Percentiles rank a stretch among this genome's conserved stretches.
Conservation (phyloP, 257 asterid genomes). For the Solanum lycopersicoides region DNA sequence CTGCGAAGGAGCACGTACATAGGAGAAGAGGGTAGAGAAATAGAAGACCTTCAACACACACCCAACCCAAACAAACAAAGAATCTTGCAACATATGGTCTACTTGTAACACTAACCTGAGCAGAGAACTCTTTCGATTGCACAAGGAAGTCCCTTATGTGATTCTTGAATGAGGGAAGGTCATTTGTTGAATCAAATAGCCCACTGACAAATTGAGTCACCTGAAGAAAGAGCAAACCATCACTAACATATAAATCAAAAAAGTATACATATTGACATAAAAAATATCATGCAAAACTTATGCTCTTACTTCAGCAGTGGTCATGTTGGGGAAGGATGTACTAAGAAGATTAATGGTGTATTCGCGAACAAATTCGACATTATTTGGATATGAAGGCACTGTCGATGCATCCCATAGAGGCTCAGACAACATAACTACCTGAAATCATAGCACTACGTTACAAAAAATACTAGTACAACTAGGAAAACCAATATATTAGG, state of each 20-base stretch:
- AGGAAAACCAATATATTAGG: background rate
- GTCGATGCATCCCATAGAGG: conserved; percentile 86
- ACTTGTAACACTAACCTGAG: conserved; percentile 52
- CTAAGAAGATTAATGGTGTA: conserved; percentile 82
- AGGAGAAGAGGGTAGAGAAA: background rate
- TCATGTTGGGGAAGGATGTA: conserved; percentile 96
- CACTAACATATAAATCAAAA: background rate
- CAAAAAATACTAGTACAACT: conserved; percentile 1
- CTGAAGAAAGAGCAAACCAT: conserved; percentile 15
- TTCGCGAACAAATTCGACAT: conserved; percentile 62
- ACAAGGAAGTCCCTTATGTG: conserved; percentile 90
- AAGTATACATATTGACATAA: background rate
- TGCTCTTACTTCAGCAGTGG: conserved; percentile 59
- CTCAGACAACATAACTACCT: conserved; percentile 77
- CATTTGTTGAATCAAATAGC: conserved; percentile 64
- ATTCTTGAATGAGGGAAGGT: conserved; percentile 66
- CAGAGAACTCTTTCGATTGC: conserved; percentile 94
- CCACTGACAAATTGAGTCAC: conserved; percentile 85
- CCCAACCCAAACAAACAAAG: background rate
- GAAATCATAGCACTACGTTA: conserved; percentile 5
- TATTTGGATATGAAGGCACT: conserved; percentile 63
- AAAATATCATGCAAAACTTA: background rate
- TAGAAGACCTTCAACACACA: background rate
- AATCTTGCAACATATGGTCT: background rate
- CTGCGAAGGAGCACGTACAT: background rate